Evolutionary conservation across 2,329 filamentous ascomycete species (phyloP).

Genomic region (Aspergillus glaucus): DNA sequence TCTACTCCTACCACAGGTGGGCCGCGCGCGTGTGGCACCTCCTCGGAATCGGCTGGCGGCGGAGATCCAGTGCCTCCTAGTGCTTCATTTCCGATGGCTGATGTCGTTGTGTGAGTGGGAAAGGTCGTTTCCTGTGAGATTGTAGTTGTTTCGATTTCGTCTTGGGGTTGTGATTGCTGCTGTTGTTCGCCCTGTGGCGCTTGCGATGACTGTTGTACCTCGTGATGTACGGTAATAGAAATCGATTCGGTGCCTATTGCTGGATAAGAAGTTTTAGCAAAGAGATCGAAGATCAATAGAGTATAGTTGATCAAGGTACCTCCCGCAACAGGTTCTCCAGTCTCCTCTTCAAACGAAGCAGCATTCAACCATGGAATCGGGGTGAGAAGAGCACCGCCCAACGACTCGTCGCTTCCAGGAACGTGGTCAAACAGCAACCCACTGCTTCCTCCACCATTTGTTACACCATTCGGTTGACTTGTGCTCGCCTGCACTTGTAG

Average conservation of each 20-base stretch:
- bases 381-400: constrained; percentile 85
- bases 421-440: constrained; percentile 28
- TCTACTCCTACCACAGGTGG: constrained; percentile 78
- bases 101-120: background rate
- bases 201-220: background rate
- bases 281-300: background rate
- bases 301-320: constrained; percentile 8
- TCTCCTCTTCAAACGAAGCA: constrained; percentile 22
- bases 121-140: background rate
- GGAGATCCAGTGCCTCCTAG: constrained; percentile 14
- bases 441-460: constrained; percentile 31
- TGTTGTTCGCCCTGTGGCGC: constrained; percentile 2
- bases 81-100: constrained; percentile 15
- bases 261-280: background rate
- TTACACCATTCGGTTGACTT: constrained; percentile 51
- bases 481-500: constrained; percentile 44
- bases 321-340: constrained; percentile 11
- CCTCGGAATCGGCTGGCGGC: constrained; percentile 52
- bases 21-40: constrained; percentile 70
- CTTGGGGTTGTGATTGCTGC: constrained; percentile 2
- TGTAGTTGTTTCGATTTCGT: constrained; percentile 2
- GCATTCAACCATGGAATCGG: constrained; percentile 80
- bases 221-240: background rate
- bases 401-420: constrained; percentile 76
- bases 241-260: background rate